Base-by-base conservation (phyloP, 208 protist species). In the Acanthamoeba rhysodes region DNA sequence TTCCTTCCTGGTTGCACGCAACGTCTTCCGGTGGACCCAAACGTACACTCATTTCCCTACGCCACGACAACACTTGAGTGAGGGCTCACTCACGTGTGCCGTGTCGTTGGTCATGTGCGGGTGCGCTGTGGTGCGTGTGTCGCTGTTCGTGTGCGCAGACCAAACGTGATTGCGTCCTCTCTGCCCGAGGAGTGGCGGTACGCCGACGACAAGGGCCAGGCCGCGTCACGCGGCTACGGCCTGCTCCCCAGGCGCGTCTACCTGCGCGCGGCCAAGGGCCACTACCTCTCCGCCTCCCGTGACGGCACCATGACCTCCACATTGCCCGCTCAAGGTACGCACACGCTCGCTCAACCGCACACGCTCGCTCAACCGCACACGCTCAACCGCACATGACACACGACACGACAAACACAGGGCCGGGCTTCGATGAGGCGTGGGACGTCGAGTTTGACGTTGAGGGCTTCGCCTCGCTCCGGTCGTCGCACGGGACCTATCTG, bases 401-500 rank as follows among this genome's bases (percentile, higher is more conserved):
- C 37, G 50, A 59, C 22, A 18, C 14, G 9, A 18, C 27, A 59
- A 12, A 29, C 12, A 9, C 82, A 10, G 57, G n/a, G 4, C 62
- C 64, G 16, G 87, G 64, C 14, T 29, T 92, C 32, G 55, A 92
- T 4, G 64, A 74, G n/a, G 55, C 37, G n/a, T 92, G 64, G 62
- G 64, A 92, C 34, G 55, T 92, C 20, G 64, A 92, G 37, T 76
- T 68, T 18, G 48, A 48, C 29, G 59, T 92, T 0, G 64, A 92
- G 16, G 64, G 87, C 22, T 76, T 92, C 34, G 78, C 78, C 48
- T 92, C 64, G 16, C 64, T 92, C 5, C 87, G 87, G 24, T 92
- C 87, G 18, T 92, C 87, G n/a, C 62, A 74, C 87, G 87, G 87
- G 16, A 72, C 55, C 20, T 92, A 92, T 48, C 87, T 92, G n/a